Percentiles rank a stretch among this genome's conserved stretches.
These are phyloP conservation scores for Tylopilus rubrobrunneus DNA, from an alignment of 768 basidiomycete genomes.

Conservation along the genomic window DNA sequence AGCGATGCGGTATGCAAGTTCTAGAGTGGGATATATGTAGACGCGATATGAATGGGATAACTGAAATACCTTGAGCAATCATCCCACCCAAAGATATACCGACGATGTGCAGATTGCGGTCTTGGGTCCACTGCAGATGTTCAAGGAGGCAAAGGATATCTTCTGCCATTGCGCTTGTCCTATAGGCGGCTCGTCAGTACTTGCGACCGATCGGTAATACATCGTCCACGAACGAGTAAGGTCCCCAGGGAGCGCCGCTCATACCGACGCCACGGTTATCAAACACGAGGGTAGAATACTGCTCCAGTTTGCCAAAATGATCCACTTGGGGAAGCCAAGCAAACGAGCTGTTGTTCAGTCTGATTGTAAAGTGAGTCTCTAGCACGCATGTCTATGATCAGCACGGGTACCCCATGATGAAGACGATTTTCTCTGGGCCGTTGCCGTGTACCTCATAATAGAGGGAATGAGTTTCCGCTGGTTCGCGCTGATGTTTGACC, in stretches of 20 bases:
- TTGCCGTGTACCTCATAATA: constrained; percentile 78
- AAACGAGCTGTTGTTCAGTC: constrained; percentile 52
- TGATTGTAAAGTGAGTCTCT: constrained; percentile 16
- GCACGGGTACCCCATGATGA: constrained; percentile 63
- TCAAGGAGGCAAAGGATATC: constrained; percentile 66
- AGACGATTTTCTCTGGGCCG: constrained; percentile 60
- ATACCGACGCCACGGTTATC: constrained; percentile 85
- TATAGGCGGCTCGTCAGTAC: constrained; percentile 24
- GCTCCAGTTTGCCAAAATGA: constrained; percentile 49
- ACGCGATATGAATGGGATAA: neutral
- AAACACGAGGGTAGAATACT: constrained; percentile 68
- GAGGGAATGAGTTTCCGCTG: constrained; percentile 64
- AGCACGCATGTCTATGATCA: neutral
- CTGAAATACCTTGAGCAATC: constrained; percentile 65
- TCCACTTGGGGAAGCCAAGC: constrained; percentile 63
- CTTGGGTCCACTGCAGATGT: constrained; percentile 65
- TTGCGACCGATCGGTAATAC: neutral
- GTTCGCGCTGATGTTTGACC: constrained; percentile 48
- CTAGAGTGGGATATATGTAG: constrained; percentile 32
- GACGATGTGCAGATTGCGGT: constrained; percentile 63
- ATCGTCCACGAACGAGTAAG: constrained; percentile 58
- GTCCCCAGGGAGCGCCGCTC: constrained; percentile 65
- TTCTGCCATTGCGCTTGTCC: constrained; percentile 75
- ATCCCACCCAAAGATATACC: constrained; percentile 80
- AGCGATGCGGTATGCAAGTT: constrained; percentile 64